Conservation (phyloP, 768 basidiomycete genomes). For the Glaciozyma antarctica region DNA sequence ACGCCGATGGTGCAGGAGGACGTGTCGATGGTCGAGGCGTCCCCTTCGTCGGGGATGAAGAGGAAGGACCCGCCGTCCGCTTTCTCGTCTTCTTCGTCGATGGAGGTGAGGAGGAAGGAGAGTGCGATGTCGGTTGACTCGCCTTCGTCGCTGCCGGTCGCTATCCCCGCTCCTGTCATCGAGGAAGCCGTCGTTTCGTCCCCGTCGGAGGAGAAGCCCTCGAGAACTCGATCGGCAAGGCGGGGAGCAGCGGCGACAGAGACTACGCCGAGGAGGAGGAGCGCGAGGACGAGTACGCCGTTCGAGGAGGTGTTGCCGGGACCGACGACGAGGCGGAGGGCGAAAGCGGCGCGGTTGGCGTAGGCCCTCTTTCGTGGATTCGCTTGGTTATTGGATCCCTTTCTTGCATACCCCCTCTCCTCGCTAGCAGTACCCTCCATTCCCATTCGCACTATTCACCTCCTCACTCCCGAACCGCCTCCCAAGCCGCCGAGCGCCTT, state of each 20-base stretch:
- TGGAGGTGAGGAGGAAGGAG: too few species aligned
- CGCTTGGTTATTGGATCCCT: neutral
- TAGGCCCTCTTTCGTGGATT: neutral
- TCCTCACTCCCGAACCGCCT: too few species aligned
- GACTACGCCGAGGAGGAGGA: neutral
- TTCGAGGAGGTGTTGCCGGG: neutral
- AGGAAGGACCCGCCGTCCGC: neutral
- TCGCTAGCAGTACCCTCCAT: too few species aligned
- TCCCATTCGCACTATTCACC: too few species aligned
- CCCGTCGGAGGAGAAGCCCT: neutral
- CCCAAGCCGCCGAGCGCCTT: too few species aligned
- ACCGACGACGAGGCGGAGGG: constrained; percentile 5
- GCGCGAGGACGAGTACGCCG: neutral
- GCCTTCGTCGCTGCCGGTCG: neutral
- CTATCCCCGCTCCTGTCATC: neutral
- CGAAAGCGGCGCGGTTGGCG: neutral
- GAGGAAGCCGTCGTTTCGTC: neutral
- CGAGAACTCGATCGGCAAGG: neutral
- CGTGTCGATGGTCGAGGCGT: neutral
- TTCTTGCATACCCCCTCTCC: neutral
- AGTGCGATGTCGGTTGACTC: constrained; percentile 3
- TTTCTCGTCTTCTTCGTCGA: neutral
- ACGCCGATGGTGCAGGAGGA: neutral
- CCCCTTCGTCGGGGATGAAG: neutral
- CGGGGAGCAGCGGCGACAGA: neutral